Evolutionary conservation across 192 early-diverging fungal species (phyloP).

Genomic region (Coemansia sp.): DNA sequence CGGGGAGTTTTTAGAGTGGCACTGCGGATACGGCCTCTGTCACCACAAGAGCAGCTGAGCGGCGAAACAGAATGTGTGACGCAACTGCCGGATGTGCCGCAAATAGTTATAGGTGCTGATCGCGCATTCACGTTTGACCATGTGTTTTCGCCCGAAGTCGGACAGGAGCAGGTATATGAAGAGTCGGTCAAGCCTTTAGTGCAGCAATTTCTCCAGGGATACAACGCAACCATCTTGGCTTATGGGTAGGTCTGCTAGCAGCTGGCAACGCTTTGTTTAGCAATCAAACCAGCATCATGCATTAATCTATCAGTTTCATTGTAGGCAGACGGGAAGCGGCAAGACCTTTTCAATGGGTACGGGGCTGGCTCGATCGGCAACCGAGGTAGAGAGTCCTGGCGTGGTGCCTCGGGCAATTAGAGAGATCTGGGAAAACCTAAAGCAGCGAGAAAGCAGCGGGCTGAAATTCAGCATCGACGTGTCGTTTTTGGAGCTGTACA

Average conservation of each 20-base stretch:
- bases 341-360: conserved; percentile 98
- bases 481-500: conserved; percentile 95
- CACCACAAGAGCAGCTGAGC: conserved; percentile 39
- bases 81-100: conserved; percentile 51
- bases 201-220: conserved; percentile 71
- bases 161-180: conserved; percentile 68
- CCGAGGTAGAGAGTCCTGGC: conserved; percentile 21
- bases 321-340: conserved; percentile 62
- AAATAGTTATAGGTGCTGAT: conserved; percentile 52
- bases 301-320: background rate
- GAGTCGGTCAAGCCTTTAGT: conserved; percentile 53
- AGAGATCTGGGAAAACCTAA: conserved; percentile 38
- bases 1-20: conserved; percentile 44
- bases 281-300: no score
- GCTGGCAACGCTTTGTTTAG: background rate
- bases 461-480: conserved; percentile 56
- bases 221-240: conserved; percentile 92
- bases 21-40: conserved; percentile 47
- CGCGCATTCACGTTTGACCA: conserved; percentile 68
- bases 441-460: conserved; percentile 9
- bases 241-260: conserved; percentile 64
- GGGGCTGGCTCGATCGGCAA: conserved; percentile 29
- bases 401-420: conserved; percentile 45
- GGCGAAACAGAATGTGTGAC: conserved; percentile 50
- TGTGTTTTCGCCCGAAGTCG: conserved; percentile 64